Conservation (phyloP, 2,329 filamentous ascomycete species). For the Calonectria ilicicola region DNA sequence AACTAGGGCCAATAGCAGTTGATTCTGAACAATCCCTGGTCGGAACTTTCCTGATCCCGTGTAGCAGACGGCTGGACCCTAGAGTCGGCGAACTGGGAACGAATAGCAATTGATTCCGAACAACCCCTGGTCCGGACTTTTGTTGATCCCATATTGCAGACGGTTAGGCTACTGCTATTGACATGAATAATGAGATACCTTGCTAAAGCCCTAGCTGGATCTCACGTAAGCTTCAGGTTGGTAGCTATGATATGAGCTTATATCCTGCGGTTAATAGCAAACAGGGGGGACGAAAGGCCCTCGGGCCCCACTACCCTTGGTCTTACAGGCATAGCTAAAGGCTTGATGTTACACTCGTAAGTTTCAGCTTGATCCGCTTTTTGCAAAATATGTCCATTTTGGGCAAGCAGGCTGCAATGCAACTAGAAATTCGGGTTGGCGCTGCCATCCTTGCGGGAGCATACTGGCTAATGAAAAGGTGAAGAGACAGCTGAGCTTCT, state of each 20-base stretch:
- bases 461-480: too few species aligned
- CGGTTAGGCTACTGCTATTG: background rate
- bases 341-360: background rate
- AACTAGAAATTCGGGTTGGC: background rate
- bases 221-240: background rate
- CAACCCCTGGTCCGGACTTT: background rate
- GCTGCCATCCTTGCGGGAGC: too few species aligned
- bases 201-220: background rate
- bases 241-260: background rate
- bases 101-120: background rate
- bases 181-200: background rate
- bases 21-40: too few species aligned
- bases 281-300: too few species aligned
- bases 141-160: background rate
- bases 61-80: too few species aligned
- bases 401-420: background rate
- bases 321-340: too few species aligned
- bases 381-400: background rate
- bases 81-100: too few species aligned
- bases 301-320: too few species aligned
- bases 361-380: background rate
- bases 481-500: too few species aligned
- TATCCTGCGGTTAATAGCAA: background rate
- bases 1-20: background rate
- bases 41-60: too few species aligned